Evolutionary conservation across 2,329 filamentous ascomycete species (phyloP).

Genomic region (Stemphylium vesicarium): DNA sequence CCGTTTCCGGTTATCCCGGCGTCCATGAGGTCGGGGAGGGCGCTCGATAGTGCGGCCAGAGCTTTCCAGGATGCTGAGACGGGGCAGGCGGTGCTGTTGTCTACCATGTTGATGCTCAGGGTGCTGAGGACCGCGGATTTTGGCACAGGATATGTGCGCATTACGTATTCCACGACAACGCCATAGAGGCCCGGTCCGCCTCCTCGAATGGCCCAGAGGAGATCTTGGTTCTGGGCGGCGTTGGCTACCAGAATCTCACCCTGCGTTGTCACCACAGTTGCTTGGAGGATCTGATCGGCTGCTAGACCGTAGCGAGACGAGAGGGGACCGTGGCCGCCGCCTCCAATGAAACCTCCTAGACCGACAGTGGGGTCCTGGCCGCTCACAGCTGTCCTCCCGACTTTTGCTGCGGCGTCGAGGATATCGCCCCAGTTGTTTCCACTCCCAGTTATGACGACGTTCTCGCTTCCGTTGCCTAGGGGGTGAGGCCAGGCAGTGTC

Average conservation of each 20-base stretch:
- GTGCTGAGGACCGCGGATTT: no score
- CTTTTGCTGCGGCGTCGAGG: neutral
- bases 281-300: neutral
- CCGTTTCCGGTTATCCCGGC: no score
- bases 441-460: neutral
- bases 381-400: neutral
- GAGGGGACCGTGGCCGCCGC: neutral
- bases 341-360: neutral
- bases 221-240: neutral
- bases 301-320: neutral
- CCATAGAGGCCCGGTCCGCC: neutral
- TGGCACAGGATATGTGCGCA: no score
- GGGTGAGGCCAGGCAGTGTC: neutral
- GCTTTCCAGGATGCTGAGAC: no score
- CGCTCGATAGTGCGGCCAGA: no score
- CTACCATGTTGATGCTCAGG: no score
- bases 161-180: no score
- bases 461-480: neutral
- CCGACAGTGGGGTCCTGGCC: neutral
- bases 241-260: neutral
- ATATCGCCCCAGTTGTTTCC: neutral
- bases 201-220: neutral
- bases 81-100: no score
- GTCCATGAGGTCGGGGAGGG: no score
- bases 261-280: neutral